Base-by-base conservation (phyloP, 2,329 filamentous ascomycete species). In the Corniculantispora saksenae region DNA sequence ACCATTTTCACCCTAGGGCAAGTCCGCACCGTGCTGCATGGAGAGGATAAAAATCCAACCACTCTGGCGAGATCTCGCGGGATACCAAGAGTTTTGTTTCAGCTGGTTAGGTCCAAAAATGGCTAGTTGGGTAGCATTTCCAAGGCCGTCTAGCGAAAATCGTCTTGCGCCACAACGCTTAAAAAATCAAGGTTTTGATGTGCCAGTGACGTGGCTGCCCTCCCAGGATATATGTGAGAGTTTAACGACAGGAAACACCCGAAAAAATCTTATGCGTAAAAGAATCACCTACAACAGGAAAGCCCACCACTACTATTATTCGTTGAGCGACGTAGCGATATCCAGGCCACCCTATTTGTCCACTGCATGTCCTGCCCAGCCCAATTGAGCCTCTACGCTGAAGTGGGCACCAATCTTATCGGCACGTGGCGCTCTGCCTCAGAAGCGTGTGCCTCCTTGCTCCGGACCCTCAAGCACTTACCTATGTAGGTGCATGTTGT, bases 111-210 rank as follows among this genome's bases (percentile, higher is more conserved):
- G 58, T 45, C 13, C 21, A 27, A n/a, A n/a, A 47, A 19, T 23
- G 17, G 23, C 58, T 61, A 61, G 47, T n/a, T n/a, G n/a, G n/a
- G n/a, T n/a, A n/a, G 10, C 32, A 15, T 53, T 43, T 3, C 9
- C 15, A 47, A 29, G 40, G 5, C 35, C 6, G 43, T 29, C 32
- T 29, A 51, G 19, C 8, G 19, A 27, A 59, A 43, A n/a, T 27
- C 29, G 38, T 4, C 15, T 21, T 32, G 23, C 58, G 47, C 29
- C 67, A 23, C 47, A 66, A 12, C 58, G 55, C 47, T 66, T 66
- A 61, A 63, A 67, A 63, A 67, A 58, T 64, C 69, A 48, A 64
- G 63, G 61, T 63, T 32, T 69, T 51, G 50, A 61, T n/a, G 58
- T 27, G 21, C 56, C 32, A 40, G 43, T 48, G 56, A 59, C 43